phyloP scores from a whole-genome alignment of 345 rosid species.

The Acer campestre region DNA sequence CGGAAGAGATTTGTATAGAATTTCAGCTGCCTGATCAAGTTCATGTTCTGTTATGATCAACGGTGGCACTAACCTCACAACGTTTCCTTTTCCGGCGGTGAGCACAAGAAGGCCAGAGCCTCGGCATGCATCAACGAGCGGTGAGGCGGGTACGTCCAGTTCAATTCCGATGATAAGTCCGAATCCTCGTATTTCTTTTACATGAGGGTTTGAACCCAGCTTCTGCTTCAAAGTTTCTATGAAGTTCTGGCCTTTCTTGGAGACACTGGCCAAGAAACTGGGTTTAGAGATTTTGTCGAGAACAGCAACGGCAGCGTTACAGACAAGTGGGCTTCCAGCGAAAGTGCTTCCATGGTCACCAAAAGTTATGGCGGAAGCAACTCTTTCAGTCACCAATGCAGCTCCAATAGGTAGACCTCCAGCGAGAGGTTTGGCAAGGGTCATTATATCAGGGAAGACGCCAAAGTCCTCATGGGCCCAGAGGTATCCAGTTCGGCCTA shows the following conservation, averaged over 20 bases:
- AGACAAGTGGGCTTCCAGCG: conserved; percentile 81
- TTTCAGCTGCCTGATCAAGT: conserved; percentile 63
- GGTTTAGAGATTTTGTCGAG: conserved; percentile 75
- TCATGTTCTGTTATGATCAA: conserved; percentile 78
- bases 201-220: conserved; percentile 66
- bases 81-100: conserved; percentile 86
- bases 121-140: conserved; percentile 75
- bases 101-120: conserved; percentile 68
- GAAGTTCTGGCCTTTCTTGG: conserved; percentile 66
- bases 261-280: conserved; percentile 67
- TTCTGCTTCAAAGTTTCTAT: conserved; percentile 55
- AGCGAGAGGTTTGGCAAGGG: conserved; percentile 94
- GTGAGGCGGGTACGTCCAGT: conserved; percentile 62
- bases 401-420: conserved; percentile 96
- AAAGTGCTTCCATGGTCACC: conserved; percentile 97
- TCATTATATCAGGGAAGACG: conserved; percentile 83
- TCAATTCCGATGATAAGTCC: conserved; percentile 89
- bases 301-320: conserved; percentile 65
- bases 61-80: conserved; percentile 88
- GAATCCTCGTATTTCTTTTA: conserved; percentile 79
- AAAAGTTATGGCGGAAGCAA: conserved; percentile 61
- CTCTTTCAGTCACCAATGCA: conserved; percentile 68
- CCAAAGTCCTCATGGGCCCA: conserved; percentile 81
- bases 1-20: conserved; percentile 37
- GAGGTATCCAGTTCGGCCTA: conserved; percentile 77